A percentile compares a stretch with the other conserved stretches of the same genome.
Evolutionary conservation across 148 eudicot genomes (phyloP).

Genomic region (Cornus kousa): DNA sequence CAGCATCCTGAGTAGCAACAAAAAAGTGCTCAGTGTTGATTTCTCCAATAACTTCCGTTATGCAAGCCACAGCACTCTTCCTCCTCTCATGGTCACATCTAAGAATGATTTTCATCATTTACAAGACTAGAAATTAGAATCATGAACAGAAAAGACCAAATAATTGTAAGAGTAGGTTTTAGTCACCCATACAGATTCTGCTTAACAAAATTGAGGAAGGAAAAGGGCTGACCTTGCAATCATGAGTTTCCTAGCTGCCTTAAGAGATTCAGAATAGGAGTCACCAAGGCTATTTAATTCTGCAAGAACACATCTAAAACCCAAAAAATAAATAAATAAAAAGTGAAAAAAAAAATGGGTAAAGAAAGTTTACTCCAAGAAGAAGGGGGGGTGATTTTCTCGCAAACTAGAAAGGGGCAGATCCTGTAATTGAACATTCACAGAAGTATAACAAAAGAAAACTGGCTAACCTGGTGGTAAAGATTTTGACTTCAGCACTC

Average conservation of each 20-base stretch:
- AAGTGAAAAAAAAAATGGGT: neutral
- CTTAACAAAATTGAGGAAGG: too few relatives aligned
- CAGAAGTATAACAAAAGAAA: neutral
- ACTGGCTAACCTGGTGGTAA: constrained; percentile 61
- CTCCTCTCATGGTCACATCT: constrained; percentile 90
- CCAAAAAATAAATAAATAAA: neutral
- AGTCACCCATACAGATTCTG: too few relatives aligned
- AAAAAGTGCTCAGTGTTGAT: constrained; percentile 84
- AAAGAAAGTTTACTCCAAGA: neutral
- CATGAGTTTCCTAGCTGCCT: constrained; percentile 51
- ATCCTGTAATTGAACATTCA: neutral
- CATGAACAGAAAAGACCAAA: neutral
- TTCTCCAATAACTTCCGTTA: constrained; percentile 62
- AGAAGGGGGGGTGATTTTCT: neutral
- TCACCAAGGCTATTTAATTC: constrained; percentile 73
- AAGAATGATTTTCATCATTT: constrained; percentile 15
- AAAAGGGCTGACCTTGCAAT: constrained; percentile 58
- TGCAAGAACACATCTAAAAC: constrained; percentile 70
- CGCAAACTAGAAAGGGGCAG: neutral
- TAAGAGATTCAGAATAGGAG: constrained; percentile 46
- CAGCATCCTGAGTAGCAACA: constrained; percentile 80
- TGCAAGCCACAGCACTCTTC: constrained; percentile 74
- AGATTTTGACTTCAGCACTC: constrained; percentile 63
- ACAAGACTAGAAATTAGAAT: too few relatives aligned
- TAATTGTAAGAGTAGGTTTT: too few relatives aligned